phyloP scores from a whole-genome alignment of 2,329 filamentous ascomycete genomes.

The Fusarium foetens region DNA sequence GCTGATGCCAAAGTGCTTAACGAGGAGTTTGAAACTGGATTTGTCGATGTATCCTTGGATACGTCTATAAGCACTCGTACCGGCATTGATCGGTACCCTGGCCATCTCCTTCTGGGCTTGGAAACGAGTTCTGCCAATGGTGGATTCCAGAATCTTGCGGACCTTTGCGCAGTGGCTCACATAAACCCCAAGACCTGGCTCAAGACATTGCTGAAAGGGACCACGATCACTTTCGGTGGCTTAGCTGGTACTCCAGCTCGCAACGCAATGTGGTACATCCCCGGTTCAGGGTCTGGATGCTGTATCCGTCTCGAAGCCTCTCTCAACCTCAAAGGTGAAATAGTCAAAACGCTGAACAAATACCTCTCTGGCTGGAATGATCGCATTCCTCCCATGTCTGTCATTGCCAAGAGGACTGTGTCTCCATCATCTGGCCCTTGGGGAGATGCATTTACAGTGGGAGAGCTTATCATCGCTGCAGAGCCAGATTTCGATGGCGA shows the following conservation, averaged over 20 bases:
- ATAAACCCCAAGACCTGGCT: background rate
- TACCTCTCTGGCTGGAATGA: background rate
- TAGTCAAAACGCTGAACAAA: accelerated
- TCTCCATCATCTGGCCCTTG: accelerated
- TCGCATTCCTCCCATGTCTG: accelerated
- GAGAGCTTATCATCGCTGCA: background rate
- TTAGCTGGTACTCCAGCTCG: background rate
- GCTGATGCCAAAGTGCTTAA: background rate
- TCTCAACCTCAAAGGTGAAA: accelerated
- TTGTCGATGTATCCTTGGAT: accelerated
- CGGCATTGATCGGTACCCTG: background rate
- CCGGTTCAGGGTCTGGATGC: accelerated
- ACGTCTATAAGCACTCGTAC: accelerated
- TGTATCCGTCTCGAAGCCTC: accelerated
- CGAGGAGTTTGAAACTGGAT: accelerated
- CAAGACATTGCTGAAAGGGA: accelerated
- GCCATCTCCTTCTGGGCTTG: background rate
- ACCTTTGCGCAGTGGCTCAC: background rate
- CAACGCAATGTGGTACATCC: background rate
- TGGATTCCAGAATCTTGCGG: accelerated
- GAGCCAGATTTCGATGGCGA: background rate
- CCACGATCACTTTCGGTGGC: accelerated
- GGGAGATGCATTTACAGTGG: background rate
- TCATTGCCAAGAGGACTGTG: background rate
- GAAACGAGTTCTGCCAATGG: accelerated